Percentiles rank a stretch among this genome's conserved stretches.
Conservation (phyloP, 192 early-diverging fungal species). For the Anaeromyces robustus region DNA sequence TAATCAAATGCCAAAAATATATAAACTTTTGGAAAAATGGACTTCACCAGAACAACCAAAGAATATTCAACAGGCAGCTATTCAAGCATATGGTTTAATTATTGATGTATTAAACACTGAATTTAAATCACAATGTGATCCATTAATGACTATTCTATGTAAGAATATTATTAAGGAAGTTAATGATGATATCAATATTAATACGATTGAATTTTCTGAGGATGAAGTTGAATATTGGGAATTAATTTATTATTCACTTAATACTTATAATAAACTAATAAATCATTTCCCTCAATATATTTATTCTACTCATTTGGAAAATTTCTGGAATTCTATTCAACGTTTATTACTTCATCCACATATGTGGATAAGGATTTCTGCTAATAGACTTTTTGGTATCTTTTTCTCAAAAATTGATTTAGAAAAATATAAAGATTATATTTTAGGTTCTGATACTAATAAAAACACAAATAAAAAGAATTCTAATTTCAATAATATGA, state of each 20-base stretch:
- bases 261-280: slow-evolving; percentile 55
- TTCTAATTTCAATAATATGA: not conserved
- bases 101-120: not conserved
- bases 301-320: slow-evolving; percentile 21
- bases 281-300: slow-evolving; percentile 30
- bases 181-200: slow-evolving; percentile 7
- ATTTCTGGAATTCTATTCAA: slow-evolving; percentile 53
- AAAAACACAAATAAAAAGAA: too few species aligned
- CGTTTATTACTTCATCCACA: slow-evolving; percentile 72
- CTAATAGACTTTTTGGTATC: slow-evolving; percentile 54
- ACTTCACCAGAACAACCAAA: slow-evolving; percentile 2
- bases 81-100: not conserved
- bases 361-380: slow-evolving; percentile 65
- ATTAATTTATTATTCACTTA: slow-evolving; percentile 64
- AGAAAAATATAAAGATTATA: slow-evolving; percentile 1
- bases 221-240: slow-evolving; percentile 56
- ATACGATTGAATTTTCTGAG: slow-evolving; percentile 17
- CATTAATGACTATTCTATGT: not conserved
- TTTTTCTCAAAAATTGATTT: slow-evolving; percentile 59
- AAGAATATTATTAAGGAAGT: slow-evolving; percentile 24
- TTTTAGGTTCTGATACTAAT: too few species aligned
- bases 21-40: slow-evolving; percentile 66
- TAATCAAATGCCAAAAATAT: slow-evolving; percentile 38
- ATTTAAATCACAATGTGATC: not conserved
- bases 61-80: not conserved